These are phyloP conservation scores for Pueraria montana DNA, from an alignment of 306 rosid genomes.

Conservation along the genomic window DNA sequence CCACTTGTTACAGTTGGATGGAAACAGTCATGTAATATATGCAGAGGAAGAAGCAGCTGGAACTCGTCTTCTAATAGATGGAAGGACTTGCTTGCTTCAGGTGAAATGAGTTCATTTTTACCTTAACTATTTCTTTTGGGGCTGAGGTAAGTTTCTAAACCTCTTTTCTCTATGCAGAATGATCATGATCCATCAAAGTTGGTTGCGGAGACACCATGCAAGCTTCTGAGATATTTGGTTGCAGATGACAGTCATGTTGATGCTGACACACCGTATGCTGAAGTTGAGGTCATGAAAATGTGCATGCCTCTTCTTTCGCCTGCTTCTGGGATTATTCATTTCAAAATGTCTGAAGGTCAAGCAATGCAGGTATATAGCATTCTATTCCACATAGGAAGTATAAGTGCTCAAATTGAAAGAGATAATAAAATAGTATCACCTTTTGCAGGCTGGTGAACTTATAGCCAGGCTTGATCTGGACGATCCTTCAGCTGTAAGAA, in stretches of 20 bases:
- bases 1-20: slow-evolving; percentile 82
- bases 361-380: slow-evolving; percentile 88
- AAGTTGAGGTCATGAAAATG: slow-evolving; percentile 99
- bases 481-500: slow-evolving; percentile 96
- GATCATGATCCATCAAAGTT: slow-evolving; percentile 98
- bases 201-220: slow-evolving; percentile 98
- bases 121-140: slow-evolving; percentile 16
- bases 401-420: slow-evolving; percentile 26
- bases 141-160: slow-evolving; percentile 48
- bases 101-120: slow-evolving; percentile 55
- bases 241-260: slow-evolving; percentile 80
- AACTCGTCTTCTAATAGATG: slow-evolving; percentile 98
- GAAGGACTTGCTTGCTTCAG: slow-evolving; percentile 99
- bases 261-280: slow-evolving; percentile 94
- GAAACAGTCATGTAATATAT: slow-evolving; percentile 97
- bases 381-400: slow-evolving; percentile 29
- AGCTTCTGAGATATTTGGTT: slow-evolving; percentile 86
- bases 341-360: slow-evolving; percentile 95
- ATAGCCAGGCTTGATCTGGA: slow-evolving; percentile 95
- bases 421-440: slow-evolving; percentile 27
- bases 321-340: slow-evolving; percentile 91
- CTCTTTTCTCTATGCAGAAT: slow-evolving; percentile 65
- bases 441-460: slow-evolving; percentile 89
- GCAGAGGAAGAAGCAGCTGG: slow-evolving; percentile 99
- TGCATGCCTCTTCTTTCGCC: slow-evolving; percentile 99